A percentile compares a stretch with the other conserved stretches of the same genome.
Evolutionary conservation across 164 flowering plant genomes (phyloP).

Genomic region (Pachysandra terminalis): DNA sequence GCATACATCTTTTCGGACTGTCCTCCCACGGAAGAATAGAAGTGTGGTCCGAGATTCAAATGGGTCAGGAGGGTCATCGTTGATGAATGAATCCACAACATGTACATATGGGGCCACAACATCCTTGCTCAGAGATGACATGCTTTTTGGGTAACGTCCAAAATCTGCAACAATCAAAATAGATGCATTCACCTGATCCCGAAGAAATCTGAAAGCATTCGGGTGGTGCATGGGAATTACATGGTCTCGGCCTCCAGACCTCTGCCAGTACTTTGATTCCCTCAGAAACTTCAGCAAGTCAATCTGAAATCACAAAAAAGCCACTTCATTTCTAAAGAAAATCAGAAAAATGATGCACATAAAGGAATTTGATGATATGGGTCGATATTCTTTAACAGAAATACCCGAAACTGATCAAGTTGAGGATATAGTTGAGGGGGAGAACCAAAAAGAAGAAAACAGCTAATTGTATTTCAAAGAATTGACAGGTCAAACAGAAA

Average conservation of each 20-base stretch:
- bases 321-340: conserved; percentile 1
- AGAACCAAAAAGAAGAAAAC: background rate
- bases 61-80: conserved; percentile 67
- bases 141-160: conserved; percentile 62
- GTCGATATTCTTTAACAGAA: background rate
- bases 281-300: conserved; percentile 66
- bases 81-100: conserved; percentile 68
- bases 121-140: conserved; percentile 81
- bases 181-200: conserved; percentile 78
- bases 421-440: background rate
- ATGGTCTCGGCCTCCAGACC: conserved; percentile 87
- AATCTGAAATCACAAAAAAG: conserved; percentile 40
- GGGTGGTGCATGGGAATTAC: conserved; percentile 97
- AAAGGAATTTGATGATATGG: background rate
- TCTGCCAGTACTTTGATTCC: conserved; percentile 74
- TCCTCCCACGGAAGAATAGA: conserved; percentile 88
- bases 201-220: conserved; percentile 88
- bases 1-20: conserved; percentile 89
- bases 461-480: background rate
- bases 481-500: background rate
- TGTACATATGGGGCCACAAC: conserved; percentile 96
- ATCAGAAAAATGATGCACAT: conserved; percentile 1
- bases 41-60: conserved; percentile 71
- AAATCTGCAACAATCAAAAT: conserved; percentile 93
- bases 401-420: background rate